Base-by-base conservation (phyloP, 2,329 filamentous ascomycete genomes). In the Kalmusia sp. region DNA sequence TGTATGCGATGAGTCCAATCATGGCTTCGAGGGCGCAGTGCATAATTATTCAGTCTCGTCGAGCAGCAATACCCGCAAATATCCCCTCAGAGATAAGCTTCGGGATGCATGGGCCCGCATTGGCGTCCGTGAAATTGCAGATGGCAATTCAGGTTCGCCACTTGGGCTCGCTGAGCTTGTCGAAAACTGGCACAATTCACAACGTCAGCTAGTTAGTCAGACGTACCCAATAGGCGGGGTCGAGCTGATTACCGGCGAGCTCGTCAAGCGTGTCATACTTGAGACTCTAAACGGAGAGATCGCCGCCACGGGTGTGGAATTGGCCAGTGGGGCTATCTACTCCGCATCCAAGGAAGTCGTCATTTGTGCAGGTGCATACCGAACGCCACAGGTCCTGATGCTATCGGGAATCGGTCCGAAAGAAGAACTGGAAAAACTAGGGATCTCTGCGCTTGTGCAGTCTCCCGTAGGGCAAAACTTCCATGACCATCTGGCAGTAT, bases 391-490 rank as follows among this genome's bases (percentile, higher is more conserved):
- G 6, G 39, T 69, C 5, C 52, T 68, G 12, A 53, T 65, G 45
- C 49, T 59, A 15, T 66, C 62, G 1, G 66, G 63, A 6, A 55
- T 69, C 6, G 65, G 63, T 9, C 63, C 64, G 24, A 31, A 47
- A 6, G 62, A 71, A 0, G 79, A 84, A 52, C 79, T 88, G 5
- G 52, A 76, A 12, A 73, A 75, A 40, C 78, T 82, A 62, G 70
- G 74, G 8, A 87, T 87, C 57, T 63, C 75, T 2, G 70, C 81
- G 0, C 57, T 84, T 11, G 73, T 79, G 3, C 76, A 86, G 57
- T 80, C 83, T 1, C 80, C 81, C 15, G 84, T 89, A 2, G 86
- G 86, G 3, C 80, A 80, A 52, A 85, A 88, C 70, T 75, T 89
- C 5, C 77, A 85, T 35, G 86, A 89, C 63, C 84, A 61, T 30